Evolutionary conservation across 2,329 filamentous ascomycete genomes (phyloP), one percentile per base, ranked within the genome.

Genomic region (Hypoxylon sp.): DNA sequence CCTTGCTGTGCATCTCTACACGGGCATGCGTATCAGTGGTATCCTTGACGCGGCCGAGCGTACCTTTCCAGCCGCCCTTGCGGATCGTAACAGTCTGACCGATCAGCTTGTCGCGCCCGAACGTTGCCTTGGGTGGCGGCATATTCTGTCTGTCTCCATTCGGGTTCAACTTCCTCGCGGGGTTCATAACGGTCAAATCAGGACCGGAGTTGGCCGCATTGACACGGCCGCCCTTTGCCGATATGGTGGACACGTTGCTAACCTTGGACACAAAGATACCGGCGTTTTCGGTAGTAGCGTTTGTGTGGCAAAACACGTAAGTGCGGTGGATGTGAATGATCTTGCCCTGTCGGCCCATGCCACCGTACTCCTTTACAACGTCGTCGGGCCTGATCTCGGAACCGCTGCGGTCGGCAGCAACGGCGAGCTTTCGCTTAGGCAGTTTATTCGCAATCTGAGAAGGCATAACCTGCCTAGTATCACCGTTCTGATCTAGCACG

Each of bases 31-130:
- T 89, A 74, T 97, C 95, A 6, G 93, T 97, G 0, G 95, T 92
- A 78, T 98, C 95, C 79, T 97, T 98, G 74, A 99, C 95, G 72
- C 98, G 97, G 74, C 96, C 96, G 46, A 98, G 85, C 48, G 98
- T 86, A 63, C 95, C 95, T 82, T 99, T 99, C 84, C 95, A 94
- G 22, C 92, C 90, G 30, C 96, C 96, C 77, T 91, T 94, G 64
- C 91, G 89, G 76, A 98, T 92, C 57, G 91, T 93, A 49, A 98
- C 94, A 0, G 94, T 98, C 82, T 97, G 95, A 48, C 95, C 95
- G 70, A 98, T 90, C 30, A 96, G 86, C 61, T 90, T 89, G 79
- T 99, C 96, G 42, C 94, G 89, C 22, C 92, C 90, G 75, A 94
- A 94, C 58, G 90, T 88, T 37, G 82, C 84, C 79, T 91, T 92